Base-by-base conservation (phyloP, 1,284 basidiomycete genomes). In the Gymnopus androsaceus region DNA sequence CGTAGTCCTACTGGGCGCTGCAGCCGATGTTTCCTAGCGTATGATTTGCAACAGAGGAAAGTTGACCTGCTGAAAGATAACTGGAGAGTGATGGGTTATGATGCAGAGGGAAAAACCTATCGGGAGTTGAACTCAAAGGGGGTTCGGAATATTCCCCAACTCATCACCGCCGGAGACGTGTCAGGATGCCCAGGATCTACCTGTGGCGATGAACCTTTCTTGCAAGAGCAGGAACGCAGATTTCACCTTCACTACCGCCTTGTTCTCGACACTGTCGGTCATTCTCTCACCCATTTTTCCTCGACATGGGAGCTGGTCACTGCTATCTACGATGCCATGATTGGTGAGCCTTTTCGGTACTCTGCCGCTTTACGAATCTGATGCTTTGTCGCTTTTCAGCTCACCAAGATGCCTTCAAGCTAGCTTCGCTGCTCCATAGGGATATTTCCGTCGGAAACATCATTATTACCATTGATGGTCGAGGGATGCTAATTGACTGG, bases 61-160 rank as follows among this genome's bases (percentile, higher is more conserved):
- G n/a, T 62, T 0, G 60, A 65, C 3, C 61, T 58, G n/a, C 51
- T 67, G 27, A 67, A 67, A 51, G 66, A 66, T 45, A 60, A 52
- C 6, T 68, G 67, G 67, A 55, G 60, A 5, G 34, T 61, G 2
- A 53, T 48, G 21, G 37, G 34, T 25, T n/a, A 17, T 21, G 34
- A 1, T 41, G 48, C 19, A 42, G 65, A 66, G 44, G 61, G 61
- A 5, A 48, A 58, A 6, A 52, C 54, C 2, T 63, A 63, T 38
- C 40, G 34, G 12, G 15, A 25, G 6, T 55, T 67, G 21, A 57
- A 61, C 7, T 8, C 52, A 17, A 58, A 61, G 3, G 6, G 53
- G 0, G 55, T 65, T 17, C 50, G n/a, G 1, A 49, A 62, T 31
- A 54, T 63, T 23, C 51, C 62, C 1, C 47, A 19, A 2, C 54